Evolutionary conservation across 108 stramenopile species (phyloP).

Genomic region (Pseudonitzschia delicatissima): DNA sequence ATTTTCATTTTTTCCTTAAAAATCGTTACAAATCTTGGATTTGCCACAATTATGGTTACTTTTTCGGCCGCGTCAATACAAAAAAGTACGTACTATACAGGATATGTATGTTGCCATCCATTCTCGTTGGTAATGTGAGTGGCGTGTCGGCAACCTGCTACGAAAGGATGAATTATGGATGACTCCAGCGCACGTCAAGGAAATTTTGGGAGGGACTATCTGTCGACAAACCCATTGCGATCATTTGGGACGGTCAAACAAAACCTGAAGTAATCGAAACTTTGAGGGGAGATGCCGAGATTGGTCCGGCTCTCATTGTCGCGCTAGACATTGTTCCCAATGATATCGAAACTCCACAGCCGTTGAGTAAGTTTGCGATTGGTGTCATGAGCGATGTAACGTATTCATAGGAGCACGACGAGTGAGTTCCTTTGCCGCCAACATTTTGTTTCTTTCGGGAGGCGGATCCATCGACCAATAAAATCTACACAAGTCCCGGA

Average conservation of each 20-base stretch:
- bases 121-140: constrained; percentile 3
- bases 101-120: constrained; percentile 1
- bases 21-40: no score
- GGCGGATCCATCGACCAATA: not conserved
- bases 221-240: not conserved
- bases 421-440: not conserved
- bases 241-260: constrained; percentile 4
- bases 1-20: no score
- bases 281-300: not conserved
- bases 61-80: no score
- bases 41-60: no score
- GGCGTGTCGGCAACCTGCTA: not conserved
- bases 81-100: no score
- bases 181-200: constrained; percentile 8
- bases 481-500: not conserved
- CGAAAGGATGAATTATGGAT: constrained; percentile 12
- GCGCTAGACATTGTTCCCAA: not conserved
- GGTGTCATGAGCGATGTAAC: not conserved
- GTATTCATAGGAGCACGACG: constrained; percentile 12
- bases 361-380: not conserved
- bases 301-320: constrained; percentile 2
- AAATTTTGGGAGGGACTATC: not conserved
- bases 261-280: not conserved
- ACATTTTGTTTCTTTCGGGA: not conserved
- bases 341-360: not conserved